Evolutionary conservation across 208 protist genomes (phyloP), one percentile per base, ranked within the genome.

Genomic region (Tetramitus jugosus): DNA sequence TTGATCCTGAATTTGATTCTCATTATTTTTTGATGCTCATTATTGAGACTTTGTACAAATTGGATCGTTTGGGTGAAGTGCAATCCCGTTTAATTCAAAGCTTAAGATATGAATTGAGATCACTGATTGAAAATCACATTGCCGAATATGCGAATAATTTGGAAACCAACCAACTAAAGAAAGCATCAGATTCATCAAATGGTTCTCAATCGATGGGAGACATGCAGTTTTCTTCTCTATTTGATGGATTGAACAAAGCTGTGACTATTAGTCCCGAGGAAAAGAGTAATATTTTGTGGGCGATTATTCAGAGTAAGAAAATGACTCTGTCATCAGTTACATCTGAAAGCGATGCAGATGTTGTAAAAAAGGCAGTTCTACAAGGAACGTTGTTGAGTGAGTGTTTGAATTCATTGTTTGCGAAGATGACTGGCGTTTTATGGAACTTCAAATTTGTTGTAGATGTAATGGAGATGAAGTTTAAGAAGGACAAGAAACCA

Each of bases 71-170:
- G 23, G 33, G 42, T 13, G 31, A 42, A 8, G 2, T 53, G 20
- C 67, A 74, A 74, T 53, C 42, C 26, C 46, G 67, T 53, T 43
- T 74, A 39, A 39, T 74, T 26, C 67, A 74, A 14, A 37, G 39
- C 7, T 35, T 74, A 26, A n/a, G 37, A 45, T 74, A 39, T 37
- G 42, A 74, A 26, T 20, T 74, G 8, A 29, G 67, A 20, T 74
- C 67, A 39, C 2, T 74, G 1, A 74, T 74, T 2, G 39, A 53
- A 33, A 53, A 35, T n/a, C 42, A 53, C 6, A 53, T 74, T 35
- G 6, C n/a, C 13, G 42, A 45, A 23, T 74, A 35, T 33, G 39
- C 31, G 0, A 49, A n/a, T 7, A 13, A n/a, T 4, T 31, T 71
- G 7, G 40, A 71, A 49, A 29, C 26, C 3, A 23, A 26, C 4